Evolutionary conservation across 345 rosid genomes (phyloP).

Genomic region (Erodium maritimum): DNA sequence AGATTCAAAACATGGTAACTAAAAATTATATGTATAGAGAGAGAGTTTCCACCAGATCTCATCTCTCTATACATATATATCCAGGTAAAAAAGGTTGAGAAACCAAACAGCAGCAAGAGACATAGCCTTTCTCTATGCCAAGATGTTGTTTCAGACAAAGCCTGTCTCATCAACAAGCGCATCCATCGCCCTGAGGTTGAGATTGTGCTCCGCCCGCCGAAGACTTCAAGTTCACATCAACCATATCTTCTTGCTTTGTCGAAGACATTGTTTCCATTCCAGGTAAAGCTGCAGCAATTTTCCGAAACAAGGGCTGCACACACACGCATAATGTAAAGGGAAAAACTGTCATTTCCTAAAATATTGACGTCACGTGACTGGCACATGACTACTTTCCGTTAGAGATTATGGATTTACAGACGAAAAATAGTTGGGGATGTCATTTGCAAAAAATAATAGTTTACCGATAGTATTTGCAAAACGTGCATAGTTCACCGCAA

Average conservation of each 20-base stretch:
- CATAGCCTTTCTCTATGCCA: neutral
- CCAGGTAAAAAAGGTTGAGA: neutral
- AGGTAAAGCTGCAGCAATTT: conserved; percentile 4
- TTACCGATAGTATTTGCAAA: too few species aligned
- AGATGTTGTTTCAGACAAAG: neutral
- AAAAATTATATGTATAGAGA: neutral
- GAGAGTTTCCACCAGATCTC: too few species aligned
- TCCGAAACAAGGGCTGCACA: conserved; percentile 8
- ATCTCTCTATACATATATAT: too few species aligned
- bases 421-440: too few species aligned
- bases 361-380: neutral
- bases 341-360: neutral
- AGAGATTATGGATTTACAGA: too few species aligned
- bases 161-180: conserved; percentile 11
- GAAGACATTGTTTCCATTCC: conserved; percentile 10
- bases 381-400: too few species aligned
- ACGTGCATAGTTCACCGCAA: neutral
- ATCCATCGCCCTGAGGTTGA: conserved; percentile 10
- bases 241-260: conserved; percentile 17
- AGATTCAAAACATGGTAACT: neutral
- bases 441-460: too few species aligned
- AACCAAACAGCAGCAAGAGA: neutral
- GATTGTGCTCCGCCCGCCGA: conserved; percentile 6
- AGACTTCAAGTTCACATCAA: conserved; percentile 16
- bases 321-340: neutral